Evolutionary conservation across 306 rosid genomes (phyloP).

Genomic region (Quercus dentata): DNA sequence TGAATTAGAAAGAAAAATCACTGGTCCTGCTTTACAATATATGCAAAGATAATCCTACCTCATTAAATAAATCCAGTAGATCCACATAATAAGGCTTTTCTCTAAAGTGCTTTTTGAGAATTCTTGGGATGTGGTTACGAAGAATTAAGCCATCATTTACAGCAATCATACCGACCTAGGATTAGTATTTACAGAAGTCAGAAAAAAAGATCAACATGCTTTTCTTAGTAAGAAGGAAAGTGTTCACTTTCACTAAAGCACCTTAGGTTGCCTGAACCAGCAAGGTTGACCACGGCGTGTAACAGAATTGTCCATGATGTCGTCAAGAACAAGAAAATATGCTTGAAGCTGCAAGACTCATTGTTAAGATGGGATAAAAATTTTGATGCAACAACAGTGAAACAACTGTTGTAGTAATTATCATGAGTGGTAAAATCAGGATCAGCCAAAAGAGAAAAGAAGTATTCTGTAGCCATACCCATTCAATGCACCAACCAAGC

Average conservation of each 20-base stretch:
- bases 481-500: constrained; percentile 67
- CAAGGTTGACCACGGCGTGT: constrained; percentile 62
- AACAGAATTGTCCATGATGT: constrained; percentile 53
- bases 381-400: not conserved
- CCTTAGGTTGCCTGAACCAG: constrained; percentile 61
- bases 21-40: not conserved
- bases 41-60: constrained; percentile 43
- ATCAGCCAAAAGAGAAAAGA: not conserved
- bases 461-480: constrained; percentile 31
- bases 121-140: constrained; percentile 73
- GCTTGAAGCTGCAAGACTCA: constrained; percentile 56
- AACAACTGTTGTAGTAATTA: not conserved
- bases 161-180: constrained; percentile 86
- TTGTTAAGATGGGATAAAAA: not conserved
- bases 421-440: constrained; percentile 13
- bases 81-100: constrained; percentile 77
- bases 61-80: constrained; percentile 85
- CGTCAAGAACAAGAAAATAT: constrained; percentile 63
- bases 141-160: constrained; percentile 75
- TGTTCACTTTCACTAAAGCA: constrained; percentile 4
- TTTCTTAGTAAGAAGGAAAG: not conserved
- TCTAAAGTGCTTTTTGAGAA: constrained; percentile 79
- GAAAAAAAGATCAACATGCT: not conserved
- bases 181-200: constrained; percentile 1
- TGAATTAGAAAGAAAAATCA: not conserved